Conservation (phyloP, 192 early-diverging fungal species). For the Chytriomyces sp. region DNA sequence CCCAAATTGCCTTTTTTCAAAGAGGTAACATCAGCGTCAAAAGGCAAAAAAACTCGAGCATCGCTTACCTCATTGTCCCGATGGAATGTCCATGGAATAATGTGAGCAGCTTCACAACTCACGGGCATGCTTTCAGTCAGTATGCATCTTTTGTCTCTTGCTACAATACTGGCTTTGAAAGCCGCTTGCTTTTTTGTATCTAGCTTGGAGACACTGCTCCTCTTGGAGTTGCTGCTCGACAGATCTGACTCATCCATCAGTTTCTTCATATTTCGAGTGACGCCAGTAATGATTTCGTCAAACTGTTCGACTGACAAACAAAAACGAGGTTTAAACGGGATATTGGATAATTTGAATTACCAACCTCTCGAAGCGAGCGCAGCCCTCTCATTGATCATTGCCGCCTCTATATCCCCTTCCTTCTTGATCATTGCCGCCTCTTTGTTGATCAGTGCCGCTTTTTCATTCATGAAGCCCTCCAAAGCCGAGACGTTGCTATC, state of each 20-base stretch:
- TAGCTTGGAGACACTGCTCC: not conserved
- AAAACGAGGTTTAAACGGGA: not conserved
- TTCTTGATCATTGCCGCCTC: no score
- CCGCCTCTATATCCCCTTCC: no score
- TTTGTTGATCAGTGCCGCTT: constrained; percentile 1
- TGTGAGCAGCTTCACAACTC: not conserved
- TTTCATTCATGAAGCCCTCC: not conserved
- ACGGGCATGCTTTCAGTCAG: not conserved
- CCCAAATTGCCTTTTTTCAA: not conserved
- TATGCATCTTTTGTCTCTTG: not conserved
- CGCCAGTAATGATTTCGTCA: not conserved
- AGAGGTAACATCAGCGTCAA: not conserved
- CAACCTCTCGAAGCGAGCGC: not conserved
- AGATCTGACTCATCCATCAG: not conserved
- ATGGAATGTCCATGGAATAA: not conserved
- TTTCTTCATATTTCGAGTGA: no score
- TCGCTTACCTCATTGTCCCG: not conserved
- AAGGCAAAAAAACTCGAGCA: not conserved
- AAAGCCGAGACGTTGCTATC: no score
- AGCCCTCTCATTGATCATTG: constrained; percentile 2
- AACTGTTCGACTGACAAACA: not conserved
- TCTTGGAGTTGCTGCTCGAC: not conserved
- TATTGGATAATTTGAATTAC: not conserved
- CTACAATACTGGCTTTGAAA: not conserved
- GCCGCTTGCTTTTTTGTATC: not conserved